A percentile compares a stretch with the other conserved stretches of the same genome.
These are phyloP conservation scores for Pichia scutulata DNA, from an alignment of 805 yeast genomes.

Conservation along the genomic window DNA sequence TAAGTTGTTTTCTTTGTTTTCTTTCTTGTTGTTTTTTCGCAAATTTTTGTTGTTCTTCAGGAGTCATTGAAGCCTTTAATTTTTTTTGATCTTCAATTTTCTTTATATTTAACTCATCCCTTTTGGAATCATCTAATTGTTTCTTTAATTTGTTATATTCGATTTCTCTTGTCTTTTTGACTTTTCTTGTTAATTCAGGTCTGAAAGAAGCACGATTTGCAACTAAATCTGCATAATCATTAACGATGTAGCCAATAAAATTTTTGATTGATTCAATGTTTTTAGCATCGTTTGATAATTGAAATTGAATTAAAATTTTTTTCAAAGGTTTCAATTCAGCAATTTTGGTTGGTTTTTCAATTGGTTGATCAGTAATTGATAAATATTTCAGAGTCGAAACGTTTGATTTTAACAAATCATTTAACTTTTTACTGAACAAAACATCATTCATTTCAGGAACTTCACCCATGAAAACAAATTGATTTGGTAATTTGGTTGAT, in stretches of 20 bases:
- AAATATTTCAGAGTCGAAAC: constrained; percentile 51
- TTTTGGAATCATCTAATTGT: constrained; percentile 53
- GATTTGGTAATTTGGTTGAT: constrained; percentile 57
- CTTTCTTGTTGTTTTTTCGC: constrained; percentile 76
- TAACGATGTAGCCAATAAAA: constrained; percentile 51
- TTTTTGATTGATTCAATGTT: constrained; percentile 49
- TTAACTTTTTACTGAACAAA: constrained; percentile 45
- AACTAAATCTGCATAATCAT: constrained; percentile 27
- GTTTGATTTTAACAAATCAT: constrained; percentile 31
- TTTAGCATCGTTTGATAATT: constrained; percentile 39
- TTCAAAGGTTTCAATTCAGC: constrained; percentile 48
- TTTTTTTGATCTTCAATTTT: constrained; percentile 63
- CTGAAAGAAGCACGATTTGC: constrained; percentile 45
- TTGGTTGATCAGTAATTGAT: constrained; percentile 78
- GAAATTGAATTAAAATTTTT: constrained; percentile 48
- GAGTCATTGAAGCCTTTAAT: constrained; percentile 57
- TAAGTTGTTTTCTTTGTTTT: constrained; percentile 66
- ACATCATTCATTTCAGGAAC: constrained; percentile 70
- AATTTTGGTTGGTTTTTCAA: constrained; percentile 57
- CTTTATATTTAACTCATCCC: constrained; percentile 63
- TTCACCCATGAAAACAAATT: constrained; percentile 86
- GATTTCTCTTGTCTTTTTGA: constrained; percentile 65
- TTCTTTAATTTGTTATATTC: constrained; percentile 68
- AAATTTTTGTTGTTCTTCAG: constrained; percentile 71
- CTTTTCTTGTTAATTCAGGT: constrained; percentile 69